These are phyloP conservation scores for Hansenula lynferdii DNA, from an alignment of 1,139 yeast genomes.

Conservation along the genomic window DNA sequence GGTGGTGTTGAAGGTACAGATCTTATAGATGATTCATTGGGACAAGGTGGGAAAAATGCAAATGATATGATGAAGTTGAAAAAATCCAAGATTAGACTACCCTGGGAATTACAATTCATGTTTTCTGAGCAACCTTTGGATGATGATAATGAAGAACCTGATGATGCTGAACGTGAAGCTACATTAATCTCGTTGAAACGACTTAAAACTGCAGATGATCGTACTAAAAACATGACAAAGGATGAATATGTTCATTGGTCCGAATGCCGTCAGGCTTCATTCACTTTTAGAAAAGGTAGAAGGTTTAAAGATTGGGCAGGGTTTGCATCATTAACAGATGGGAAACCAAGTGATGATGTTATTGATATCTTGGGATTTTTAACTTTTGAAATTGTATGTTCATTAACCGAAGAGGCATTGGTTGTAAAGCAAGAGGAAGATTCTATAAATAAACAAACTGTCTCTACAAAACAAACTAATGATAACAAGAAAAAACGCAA, in stretches of 20 bases:
- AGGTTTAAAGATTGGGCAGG: conserved; percentile 98
- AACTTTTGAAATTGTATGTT: conserved; percentile 95
- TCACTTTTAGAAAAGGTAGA: conserved; percentile 89
- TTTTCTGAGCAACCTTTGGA: conserved; percentile 85
- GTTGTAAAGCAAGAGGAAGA: conserved; percentile 72
- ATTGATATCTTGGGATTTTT: conserved; percentile 92
- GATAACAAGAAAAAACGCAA: conserved; percentile 34
- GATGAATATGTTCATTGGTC: conserved; percentile 99
- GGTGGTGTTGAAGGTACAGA: conserved; percentile 30
- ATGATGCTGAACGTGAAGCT: conserved; percentile 86
- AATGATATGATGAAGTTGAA: conserved; percentile 61
- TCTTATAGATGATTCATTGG: conserved; percentile 32
- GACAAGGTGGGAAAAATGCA: conserved; percentile 31
- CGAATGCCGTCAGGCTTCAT: conserved; percentile 96
- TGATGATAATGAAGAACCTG: conserved; percentile 69
- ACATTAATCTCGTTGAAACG: conserved; percentile 82
- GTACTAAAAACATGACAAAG: conserved; percentile 90
- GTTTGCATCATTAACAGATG: conserved; percentile 74
- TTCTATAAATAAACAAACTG: conserved; percentile 21
- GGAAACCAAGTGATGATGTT: conserved; percentile 94
- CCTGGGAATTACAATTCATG: conserved; percentile 96
- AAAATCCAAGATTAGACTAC: conserved; percentile 76
- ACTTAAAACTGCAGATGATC: conserved; percentile 87
- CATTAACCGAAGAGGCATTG: conserved; percentile 88
- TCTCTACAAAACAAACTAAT: conserved; percentile 22